These are phyloP conservation scores for Gloeostereum incarnatum DNA, from an alignment of 768 basidiomycete genomes.

Conservation along the genomic window DNA sequence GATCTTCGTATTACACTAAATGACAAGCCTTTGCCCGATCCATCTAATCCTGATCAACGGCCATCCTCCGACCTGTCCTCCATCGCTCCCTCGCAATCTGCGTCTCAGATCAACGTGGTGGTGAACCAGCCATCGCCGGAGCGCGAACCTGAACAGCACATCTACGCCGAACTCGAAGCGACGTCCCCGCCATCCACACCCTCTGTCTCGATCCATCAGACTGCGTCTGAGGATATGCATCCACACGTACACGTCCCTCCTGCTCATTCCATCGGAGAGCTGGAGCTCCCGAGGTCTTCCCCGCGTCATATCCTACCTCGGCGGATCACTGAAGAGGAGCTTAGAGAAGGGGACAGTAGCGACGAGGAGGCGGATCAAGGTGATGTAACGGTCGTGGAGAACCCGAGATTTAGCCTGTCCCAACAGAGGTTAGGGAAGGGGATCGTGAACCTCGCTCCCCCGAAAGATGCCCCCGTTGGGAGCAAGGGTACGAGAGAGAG, in stretches of 20 bases:
- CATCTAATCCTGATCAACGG: slow-evolving; percentile 12
- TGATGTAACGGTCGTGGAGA: slow-evolving; percentile 42
- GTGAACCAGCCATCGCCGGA: neutral
- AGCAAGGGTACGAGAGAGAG: neutral
- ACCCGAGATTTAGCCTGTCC: slow-evolving; percentile 34
- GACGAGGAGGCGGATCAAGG: slow-evolving; percentile 21
- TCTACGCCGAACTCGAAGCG: slow-evolving; percentile 3
- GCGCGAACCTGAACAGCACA: neutral
- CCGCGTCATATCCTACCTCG: slow-evolving; percentile 16
- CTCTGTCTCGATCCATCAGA: too few relatives aligned
- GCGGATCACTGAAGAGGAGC: slow-evolving; percentile 24
- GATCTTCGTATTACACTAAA: neutral
- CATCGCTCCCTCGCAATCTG: slow-evolving; percentile 68
- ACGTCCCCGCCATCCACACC: neutral
- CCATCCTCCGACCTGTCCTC: slow-evolving; percentile 56
- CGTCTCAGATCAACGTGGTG: slow-evolving; percentile 44
- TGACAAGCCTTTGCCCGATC: slow-evolving; percentile 19
- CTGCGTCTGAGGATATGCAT: too few relatives aligned
- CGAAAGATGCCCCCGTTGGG: neutral
- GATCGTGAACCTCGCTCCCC: neutral
- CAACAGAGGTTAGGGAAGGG: neutral
- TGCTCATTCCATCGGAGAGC: neutral
- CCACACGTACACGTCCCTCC: neutral
- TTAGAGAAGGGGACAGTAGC: slow-evolving; percentile 20
- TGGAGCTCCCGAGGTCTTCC: neutral